phyloP scores from a whole-genome alignment of 768 basidiomycete genomes.

The Fistulinella prunicolor region DNA sequence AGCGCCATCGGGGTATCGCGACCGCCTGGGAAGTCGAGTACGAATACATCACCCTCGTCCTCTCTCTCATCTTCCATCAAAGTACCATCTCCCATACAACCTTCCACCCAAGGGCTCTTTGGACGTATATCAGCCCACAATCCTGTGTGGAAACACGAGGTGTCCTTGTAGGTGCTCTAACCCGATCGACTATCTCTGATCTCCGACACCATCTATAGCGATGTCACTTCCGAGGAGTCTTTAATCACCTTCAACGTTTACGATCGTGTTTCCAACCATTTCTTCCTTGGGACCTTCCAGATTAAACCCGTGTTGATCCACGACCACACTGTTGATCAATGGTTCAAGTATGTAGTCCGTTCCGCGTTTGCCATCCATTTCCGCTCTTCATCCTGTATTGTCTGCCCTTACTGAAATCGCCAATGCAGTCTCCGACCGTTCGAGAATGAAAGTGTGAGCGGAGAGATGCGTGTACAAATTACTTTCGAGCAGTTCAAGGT shows the following conservation, averaged over 20 bases:
- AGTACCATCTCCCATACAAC: slow-evolving; percentile 29
- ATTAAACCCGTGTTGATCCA: slow-evolving; percentile 90
- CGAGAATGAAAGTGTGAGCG: slow-evolving; percentile 80
- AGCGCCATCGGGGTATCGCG: slow-evolving; percentile 56
- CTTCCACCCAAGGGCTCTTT: slow-evolving; percentile 49
- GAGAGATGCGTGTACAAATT: slow-evolving; percentile 92
- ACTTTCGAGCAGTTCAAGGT: slow-evolving; percentile 92
- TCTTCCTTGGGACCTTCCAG: slow-evolving; percentile 88
- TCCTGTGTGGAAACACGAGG: slow-evolving; percentile 99
- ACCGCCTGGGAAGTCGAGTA: slow-evolving; percentile 41
- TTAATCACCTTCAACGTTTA: slow-evolving; percentile 87
- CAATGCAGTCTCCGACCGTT: slow-evolving; percentile 61
- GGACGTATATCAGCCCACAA: slow-evolving; percentile 72
- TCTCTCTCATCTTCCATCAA: slow-evolving; percentile 40
- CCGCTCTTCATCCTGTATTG: slow-evolving; percentile 7
- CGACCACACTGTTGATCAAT: slow-evolving; percentile 93
- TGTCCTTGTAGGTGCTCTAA: slow-evolving; percentile 78
- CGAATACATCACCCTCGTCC: slow-evolving; percentile 43
- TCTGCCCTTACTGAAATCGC: slow-evolving; percentile 14
- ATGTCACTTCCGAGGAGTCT: slow-evolving; percentile 88
- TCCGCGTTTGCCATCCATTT: slow-evolving; percentile 14
- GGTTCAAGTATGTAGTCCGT: slow-evolving; percentile 78
- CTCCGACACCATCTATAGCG: slow-evolving; percentile 50
- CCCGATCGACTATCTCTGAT: slow-evolving; percentile 12
- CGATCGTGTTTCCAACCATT: slow-evolving; percentile 80